phyloP scores from a whole-genome alignment of 2,329 filamentous ascomycete species.

The Clarireedia paspali region DNA sequence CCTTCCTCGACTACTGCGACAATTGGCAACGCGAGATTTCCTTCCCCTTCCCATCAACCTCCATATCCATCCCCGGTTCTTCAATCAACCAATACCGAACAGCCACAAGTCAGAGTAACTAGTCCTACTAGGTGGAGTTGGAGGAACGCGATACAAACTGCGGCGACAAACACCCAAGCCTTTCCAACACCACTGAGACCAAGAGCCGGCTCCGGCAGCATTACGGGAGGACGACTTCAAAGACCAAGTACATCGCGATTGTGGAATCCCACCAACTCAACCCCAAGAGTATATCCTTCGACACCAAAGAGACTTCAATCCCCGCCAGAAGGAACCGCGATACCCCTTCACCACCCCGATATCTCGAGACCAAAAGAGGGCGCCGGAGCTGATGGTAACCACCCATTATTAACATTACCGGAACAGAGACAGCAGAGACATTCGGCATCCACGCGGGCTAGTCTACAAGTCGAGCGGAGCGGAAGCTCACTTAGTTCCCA shows the following conservation, averaged over 20 bases:
- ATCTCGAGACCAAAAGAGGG: conserved; percentile 20
- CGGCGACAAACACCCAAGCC: conserved; percentile 7
- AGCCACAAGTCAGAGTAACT: conserved; percentile 32
- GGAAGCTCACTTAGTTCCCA: conserved; percentile 25
- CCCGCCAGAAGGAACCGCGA: conserved; percentile 18
- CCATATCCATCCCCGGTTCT: conserved; percentile 21
- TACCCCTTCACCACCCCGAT: conserved; percentile 28
- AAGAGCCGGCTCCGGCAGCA: conserved; percentile 21
- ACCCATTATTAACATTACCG: conserved; percentile 48
- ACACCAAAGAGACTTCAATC: conserved; percentile 13
- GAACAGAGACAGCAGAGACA: conserved; percentile 47
- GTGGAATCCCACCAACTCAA: conserved; percentile 55
- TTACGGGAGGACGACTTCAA: conserved; percentile 15
- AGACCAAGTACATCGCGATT: conserved; percentile 35
- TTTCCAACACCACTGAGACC: conserved; percentile 22
- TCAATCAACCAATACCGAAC: conserved; percentile 10
- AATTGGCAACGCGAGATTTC: conserved; percentile 21
- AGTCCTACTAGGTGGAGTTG: conserved; percentile 36
- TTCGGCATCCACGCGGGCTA: conserved; percentile 35
- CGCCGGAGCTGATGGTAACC: conserved; percentile 25
- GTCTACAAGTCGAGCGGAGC: conserved; percentile 40
- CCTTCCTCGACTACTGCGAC: conserved; percentile 16
- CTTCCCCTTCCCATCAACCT: conserved; percentile 26
- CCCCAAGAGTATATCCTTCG: conserved; percentile 35
- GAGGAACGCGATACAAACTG: conserved; percentile 25